Evolutionary conservation across 106 monocot species (phyloP), one percentile per base, ranked within the genome.

Genomic region (Xerophyta viscosa): DNA sequence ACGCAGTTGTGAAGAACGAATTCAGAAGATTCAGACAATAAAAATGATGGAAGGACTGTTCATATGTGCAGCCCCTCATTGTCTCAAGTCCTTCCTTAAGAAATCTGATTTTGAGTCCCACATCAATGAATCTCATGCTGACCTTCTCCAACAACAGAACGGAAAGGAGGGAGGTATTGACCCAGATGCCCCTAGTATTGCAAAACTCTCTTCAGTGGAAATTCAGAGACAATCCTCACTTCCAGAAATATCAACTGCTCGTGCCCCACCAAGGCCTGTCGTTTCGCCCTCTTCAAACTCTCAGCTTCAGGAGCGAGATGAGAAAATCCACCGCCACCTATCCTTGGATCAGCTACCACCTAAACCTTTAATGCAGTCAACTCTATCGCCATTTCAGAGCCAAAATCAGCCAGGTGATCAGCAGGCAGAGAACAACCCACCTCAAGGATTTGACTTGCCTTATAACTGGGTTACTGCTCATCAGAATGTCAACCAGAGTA

Each of bases 21-120:
- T 96, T 61, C 96, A 96, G 72, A 96, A 96, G 59, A 89, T 96
- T 36, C 88, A 85, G 44, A 81, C 78, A 1, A 80, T 96, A 19
- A 96, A 89, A 68, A 78, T 96, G 81, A 76, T 88, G 85, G 89
- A 96, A 45, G 85, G 82, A 22, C 81, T 89, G 50, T 85, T 73
- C 56, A 76, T 96, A 41, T 89, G 96, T 64, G 96, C 79, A 24
- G 89, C 89, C 29, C 96, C 96, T 25, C 88, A 86, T 57, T 96
- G 96, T 48, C 71, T 89, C 41, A 96, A 89, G 45, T 89, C 96
- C 17, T 96, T 86, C 48, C 81, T 89, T 14, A 82, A 82, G 71
- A 66, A 44, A 65, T 25, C 82, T 3, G 88, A 89, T 3, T 82
- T 89, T 39, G 82, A 79, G 37, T 20, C 73, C 4, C 96, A 96